Percentiles rank a stretch among this genome's conserved stretches.
Conservation (phyloP, 2,329 filamentous ascomycete species). For the Colletotrichum falcatum region DNA sequence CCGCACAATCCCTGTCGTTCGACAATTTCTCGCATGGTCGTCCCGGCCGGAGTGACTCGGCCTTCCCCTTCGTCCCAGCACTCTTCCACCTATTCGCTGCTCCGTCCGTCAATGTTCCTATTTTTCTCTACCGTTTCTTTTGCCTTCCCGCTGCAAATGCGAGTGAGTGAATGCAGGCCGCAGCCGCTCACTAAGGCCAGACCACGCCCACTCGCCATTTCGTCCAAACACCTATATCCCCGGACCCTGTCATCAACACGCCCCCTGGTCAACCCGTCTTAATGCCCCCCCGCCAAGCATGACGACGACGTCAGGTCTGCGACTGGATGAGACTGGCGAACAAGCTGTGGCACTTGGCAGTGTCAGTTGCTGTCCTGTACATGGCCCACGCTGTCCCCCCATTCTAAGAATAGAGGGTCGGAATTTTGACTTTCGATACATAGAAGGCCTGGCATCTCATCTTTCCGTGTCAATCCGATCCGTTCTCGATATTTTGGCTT, state of each 20-base stretch:
- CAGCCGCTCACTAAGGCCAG: background rate
- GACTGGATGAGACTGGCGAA: slow-evolving; percentile 37
- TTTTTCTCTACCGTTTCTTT: slow-evolving; percentile 7
- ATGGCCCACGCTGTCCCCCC: slow-evolving; percentile 34
- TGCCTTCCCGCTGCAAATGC: slow-evolving; percentile 19
- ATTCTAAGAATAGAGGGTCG: slow-evolving; percentile 30
- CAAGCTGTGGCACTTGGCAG: slow-evolving; percentile 40
- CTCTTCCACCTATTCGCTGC: slow-evolving; percentile 20
- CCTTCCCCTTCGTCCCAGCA: slow-evolving; percentile 26
- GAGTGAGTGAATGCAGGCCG: slow-evolving; percentile 4
- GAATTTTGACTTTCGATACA: slow-evolving; percentile 37
- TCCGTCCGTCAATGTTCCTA: slow-evolving; percentile 22
- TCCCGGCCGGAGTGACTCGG: slow-evolving; percentile 25
- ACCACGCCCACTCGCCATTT: slow-evolving; percentile 3
- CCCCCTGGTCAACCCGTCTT: slow-evolving; percentile 12
- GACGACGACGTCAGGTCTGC: slow-evolving; percentile 37
- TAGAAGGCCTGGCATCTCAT: slow-evolving; percentile 31
- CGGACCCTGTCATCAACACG: slow-evolving; percentile 25
- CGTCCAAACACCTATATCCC: slow-evolving; percentile 26
- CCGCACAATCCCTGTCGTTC: slow-evolving; percentile 1
- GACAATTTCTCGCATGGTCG: slow-evolving; percentile 21
- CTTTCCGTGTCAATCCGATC: background rate
- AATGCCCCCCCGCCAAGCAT: slow-evolving; percentile 25
- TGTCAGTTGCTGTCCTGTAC: slow-evolving; percentile 36
- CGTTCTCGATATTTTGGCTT: slow-evolving; percentile 14